Evolutionary conservation across 1,284 basidiomycete genomes (phyloP), one percentile per base, ranked within the genome.

Genomic region (Heterobasidion irregulare): DNA sequence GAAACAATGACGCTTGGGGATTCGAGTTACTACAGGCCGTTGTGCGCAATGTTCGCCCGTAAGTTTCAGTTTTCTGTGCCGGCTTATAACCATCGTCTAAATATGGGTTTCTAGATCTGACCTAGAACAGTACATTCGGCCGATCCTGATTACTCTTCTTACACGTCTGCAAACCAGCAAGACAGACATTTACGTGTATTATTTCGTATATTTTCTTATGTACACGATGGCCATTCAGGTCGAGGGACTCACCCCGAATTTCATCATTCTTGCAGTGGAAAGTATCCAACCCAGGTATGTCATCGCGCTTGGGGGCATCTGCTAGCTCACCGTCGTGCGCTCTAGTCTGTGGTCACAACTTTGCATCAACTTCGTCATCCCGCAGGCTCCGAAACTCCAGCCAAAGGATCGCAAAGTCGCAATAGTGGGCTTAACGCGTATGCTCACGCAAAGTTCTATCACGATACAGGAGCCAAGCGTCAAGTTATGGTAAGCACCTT

Each of bases 21-120:
- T 94, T 98, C 62, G 94, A 98, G 67, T 73, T 99, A 15, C 67
- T 99, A 52, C 84, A 94, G 61, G 80, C 84, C 9, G 78, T 98
- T 34, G 81, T 94, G 57, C 78, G 80, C 57, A 71, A 83, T 61
- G 78, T 94, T 8, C 84, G 89, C 48, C 73, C 82, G 88, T 94
- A 66, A 71, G 90, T 82, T 41, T 43, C 43, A 18, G 15, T 6
- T 44, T 45, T n/a, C 56, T 38, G 16, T 45, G 36, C 43, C 10
- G 47, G 50, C 9, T 47, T 53, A 26, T 56, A 4, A 26, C 4
- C 4, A 26, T 5, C 26, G 26, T 26, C 26, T 5, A 26, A 26
- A 47, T 34, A 16, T 52, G 35, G 45, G 50, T 8, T 46, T 6
- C 18, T 64, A 94, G 91, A 16, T 65, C 74, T 6, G 74, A 80